Evolutionary conservation across 805 yeast genomes (phyloP), one percentile per base, ranked within the genome.

Genomic region (Blastobotrys terrestris): DNA sequence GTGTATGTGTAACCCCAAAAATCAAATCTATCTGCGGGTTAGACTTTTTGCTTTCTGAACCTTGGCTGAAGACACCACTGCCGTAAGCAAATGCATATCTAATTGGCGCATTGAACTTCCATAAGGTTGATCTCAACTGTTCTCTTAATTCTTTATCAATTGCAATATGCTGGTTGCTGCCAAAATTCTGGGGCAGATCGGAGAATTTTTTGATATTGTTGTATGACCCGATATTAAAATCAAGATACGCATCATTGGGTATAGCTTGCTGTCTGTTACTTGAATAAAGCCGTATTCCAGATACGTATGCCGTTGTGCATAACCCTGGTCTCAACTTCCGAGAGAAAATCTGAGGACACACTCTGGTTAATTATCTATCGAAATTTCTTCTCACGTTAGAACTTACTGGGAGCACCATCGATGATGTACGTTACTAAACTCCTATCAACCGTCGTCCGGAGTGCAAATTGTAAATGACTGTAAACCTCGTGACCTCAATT

Each of bases 81-180:
- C 99, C 99, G 67, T 92, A 92, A 0, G 97, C 99, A 69, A 92
- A 87, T 0, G 96, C 84, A 61, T 80, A 86, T 51, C 81, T 72
- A 13, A 89, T 78, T 0, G 94, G 91, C 0, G 92, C 85, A 43
- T 80, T 72, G 67, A 87, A 87, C 46, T 74, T 71, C 68, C 78
- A 68, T 40, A 84, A 61, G 2, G 85, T 75, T 2, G 73, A 65
- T 15, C 74, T 65, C 26, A 88, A 69, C 6, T 76, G 72, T 7
- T 65, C 66, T 39, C 78, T 73, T 56, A 75, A 60, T 16, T 72
- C 71, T 14, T 69, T 63, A 48, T 76, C 78, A 2, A 79, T 71
- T 1, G 72, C 62, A 8, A 82, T 67, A 22, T 76, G 69, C 60
- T 85, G 90, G 65, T 84, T 85, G 6, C 68, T 65, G 1, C 83